These are phyloP conservation scores for Silybum marianum DNA, from an alignment of 129 eudicot genomes.

Conservation along the genomic window DNA sequence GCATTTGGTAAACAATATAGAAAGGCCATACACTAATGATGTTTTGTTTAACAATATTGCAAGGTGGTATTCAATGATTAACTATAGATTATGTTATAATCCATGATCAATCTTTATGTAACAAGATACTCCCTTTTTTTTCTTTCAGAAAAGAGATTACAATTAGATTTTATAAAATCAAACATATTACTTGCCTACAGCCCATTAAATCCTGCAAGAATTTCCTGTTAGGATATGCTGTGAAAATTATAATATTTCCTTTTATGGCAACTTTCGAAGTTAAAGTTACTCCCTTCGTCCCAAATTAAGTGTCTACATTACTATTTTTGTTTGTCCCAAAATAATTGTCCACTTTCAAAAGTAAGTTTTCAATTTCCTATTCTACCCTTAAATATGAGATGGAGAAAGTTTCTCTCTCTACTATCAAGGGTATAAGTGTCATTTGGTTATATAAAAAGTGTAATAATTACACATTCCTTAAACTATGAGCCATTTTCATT, in stretches of 20 bases:
- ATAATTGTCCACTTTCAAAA: too few species aligned
- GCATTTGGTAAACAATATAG: neutral
- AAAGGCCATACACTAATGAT: neutral
- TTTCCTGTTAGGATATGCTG: neutral
- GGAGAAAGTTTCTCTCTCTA: too few species aligned
- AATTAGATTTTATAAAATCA: neutral
- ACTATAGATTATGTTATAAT: conserved; percentile 7
- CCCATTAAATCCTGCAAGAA: neutral
- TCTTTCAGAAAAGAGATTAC: neutral
- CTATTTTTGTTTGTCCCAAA: too few species aligned
- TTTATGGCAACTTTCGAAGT: neutral
- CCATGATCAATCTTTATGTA: neutral
- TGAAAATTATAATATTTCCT: neutral
- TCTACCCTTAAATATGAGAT: too few species aligned
- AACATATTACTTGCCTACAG: neutral
- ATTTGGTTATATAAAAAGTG: too few species aligned
- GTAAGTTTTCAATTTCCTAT: too few species aligned
- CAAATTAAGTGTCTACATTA: too few species aligned
- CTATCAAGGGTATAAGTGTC: too few species aligned
- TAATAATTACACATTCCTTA: too few species aligned
- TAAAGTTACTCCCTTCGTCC: too few species aligned
- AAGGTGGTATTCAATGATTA: conserved; percentile 24
- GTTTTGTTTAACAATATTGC: conserved; percentile 4
- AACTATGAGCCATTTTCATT: too few species aligned
- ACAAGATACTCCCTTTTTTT: neutral